phyloP scores from a whole-genome alignment of 2,329 filamentous ascomycete species.

The Alternaria infectoria region DNA sequence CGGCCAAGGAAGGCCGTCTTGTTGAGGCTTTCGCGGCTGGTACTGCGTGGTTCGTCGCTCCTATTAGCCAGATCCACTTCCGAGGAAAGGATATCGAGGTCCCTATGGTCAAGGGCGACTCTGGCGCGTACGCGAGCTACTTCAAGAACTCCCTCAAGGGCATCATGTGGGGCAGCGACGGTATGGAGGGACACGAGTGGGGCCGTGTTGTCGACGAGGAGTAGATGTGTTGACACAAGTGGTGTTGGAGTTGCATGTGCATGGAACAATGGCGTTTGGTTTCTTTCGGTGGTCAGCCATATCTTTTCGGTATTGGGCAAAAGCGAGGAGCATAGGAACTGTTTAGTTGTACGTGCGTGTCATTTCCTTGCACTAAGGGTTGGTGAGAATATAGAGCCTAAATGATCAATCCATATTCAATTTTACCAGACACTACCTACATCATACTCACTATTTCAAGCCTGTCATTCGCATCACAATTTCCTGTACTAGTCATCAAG shows the following conservation, averaged over 20 bases:
- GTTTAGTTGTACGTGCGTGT: background rate
- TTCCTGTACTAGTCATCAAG: background rate
- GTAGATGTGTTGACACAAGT: background rate
- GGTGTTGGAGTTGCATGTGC: background rate
- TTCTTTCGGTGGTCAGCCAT: background rate
- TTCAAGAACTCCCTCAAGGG: constrained; percentile 56
- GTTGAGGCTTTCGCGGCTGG: constrained; percentile 87
- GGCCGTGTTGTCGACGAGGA: constrained; percentile 53
- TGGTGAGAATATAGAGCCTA: background rate
- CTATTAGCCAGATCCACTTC: constrained; percentile 55
- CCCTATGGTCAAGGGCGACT: constrained; percentile 50
- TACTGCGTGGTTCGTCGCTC: constrained; percentile 69
- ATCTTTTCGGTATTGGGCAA: background rate
- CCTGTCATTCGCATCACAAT: background rate
- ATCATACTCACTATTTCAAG: background rate
- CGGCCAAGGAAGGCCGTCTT: constrained; percentile 74
- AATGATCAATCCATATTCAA: background rate
- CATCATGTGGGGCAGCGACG: constrained; percentile 58
- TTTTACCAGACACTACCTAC: background rate
- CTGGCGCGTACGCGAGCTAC: constrained; percentile 50
- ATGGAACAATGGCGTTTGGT: background rate
- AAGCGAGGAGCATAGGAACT: background rate
- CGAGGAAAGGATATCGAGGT: constrained; percentile 52
- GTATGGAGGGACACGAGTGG: constrained; percentile 55
- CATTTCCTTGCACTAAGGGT: background rate